Conservation (phyloP, 2,329 filamentous ascomycete genomes). For the Trichoderma sp. region DNA sequence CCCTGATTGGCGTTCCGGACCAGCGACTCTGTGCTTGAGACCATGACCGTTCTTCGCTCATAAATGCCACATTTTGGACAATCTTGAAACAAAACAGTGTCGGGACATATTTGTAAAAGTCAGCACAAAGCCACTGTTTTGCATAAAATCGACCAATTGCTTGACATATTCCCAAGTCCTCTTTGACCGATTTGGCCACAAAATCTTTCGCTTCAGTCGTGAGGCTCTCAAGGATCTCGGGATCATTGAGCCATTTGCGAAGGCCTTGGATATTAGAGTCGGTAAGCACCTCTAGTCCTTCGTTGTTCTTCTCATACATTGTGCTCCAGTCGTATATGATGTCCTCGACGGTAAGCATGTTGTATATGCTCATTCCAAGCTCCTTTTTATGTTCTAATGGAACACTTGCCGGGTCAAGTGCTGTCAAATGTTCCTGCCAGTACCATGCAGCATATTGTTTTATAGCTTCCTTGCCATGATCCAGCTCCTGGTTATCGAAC, state of each 20-base stretch:
- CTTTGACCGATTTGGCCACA: constrained; percentile 28
- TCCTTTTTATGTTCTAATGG: constrained; percentile 31
- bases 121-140: constrained; percentile 37
- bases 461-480: constrained; percentile 30
- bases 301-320: constrained; percentile 40
- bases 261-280: constrained; percentile 39
- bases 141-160: constrained; percentile 40
- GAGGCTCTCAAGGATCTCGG: constrained; percentile 32
- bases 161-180: constrained; percentile 35
- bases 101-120: constrained; percentile 37
- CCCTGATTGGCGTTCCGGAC: constrained; percentile 34
- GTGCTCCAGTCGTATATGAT: constrained; percentile 41
- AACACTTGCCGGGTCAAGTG: constrained; percentile 32
- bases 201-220: constrained; percentile 32
- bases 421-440: constrained; percentile 42
- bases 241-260: constrained; percentile 36
- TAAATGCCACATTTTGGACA: constrained; percentile 40
- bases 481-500: constrained; percentile 31
- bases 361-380: constrained; percentile 34
- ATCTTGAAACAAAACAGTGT: constrained; percentile 44
- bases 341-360: constrained; percentile 38
- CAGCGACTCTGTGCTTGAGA: constrained; percentile 37
- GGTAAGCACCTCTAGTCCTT: constrained; percentile 42
- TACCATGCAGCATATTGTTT: constrained; percentile 45
- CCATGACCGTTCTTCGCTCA: constrained; percentile 39